Evolutionary conservation across 2,329 filamentous ascomycete genomes (phyloP), one percentile per base, ranked within the genome.

Genomic region (Scedosporium minutisporum): DNA sequence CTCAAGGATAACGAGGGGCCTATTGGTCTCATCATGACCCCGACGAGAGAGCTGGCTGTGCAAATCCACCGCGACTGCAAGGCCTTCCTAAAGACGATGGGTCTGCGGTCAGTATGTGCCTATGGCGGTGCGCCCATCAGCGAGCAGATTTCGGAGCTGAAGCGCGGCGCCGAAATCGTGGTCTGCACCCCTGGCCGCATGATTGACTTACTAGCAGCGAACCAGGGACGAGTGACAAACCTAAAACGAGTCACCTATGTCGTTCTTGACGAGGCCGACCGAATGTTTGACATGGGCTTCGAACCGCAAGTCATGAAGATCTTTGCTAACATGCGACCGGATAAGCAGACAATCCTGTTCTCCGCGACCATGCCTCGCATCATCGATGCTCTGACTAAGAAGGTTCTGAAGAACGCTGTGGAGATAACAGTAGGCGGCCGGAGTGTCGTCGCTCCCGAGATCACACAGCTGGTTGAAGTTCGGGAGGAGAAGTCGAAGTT

Each of bases 251-350:
- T 96, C 12, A 95, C 91, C 0, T 99, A 97, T 72, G 87, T 97
- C 25, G 95, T 99, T 10, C 84, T 99, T 46, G 95, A 99, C 72
- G 95, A 99, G 76, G 95, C 95, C 58, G 95, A 99, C 75, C 89
- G 95, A 65, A 97, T 99, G 95, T 97, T 97, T 72, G 95, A 99
- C 73, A 97, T 99, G 95, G 95, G 95, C 14, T 99, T 99, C 71
- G 93, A 96, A 75, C 93, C 95, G 2, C 95, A 99, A 74, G 93
- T 99, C 62, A 95, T 95, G 86, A 97, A 96, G 75, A 95, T 99
- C 64, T 87, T 97, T 71, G 86, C 87, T 67, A 96, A 95, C 70
- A 89, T 96, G 72, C 88, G 95, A 58, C 93, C 95, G 0, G 90
- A 97, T 72, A 87, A 90, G 60, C 95, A 99, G 72, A 96, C 92